A percentile compares a stretch with the other conserved stretches of the same genome.
phyloP scores from a whole-genome alignment of 2,329 filamentous ascomycete species.

The Daldinia eschscholtzii region DNA sequence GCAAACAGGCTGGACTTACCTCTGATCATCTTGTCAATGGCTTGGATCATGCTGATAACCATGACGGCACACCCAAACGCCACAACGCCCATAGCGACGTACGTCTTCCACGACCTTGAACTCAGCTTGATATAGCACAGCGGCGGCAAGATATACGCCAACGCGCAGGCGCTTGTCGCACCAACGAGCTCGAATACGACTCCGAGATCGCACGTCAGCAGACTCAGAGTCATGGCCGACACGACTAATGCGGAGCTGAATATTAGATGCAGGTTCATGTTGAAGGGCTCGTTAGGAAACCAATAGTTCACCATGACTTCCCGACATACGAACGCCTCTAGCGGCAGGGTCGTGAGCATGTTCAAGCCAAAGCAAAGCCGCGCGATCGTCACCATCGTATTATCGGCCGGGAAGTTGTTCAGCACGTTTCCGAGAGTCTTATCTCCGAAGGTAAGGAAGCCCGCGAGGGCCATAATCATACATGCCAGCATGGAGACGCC shows the following conservation, averaged over 20 bases:
- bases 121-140: constrained; percentile 95
- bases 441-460: constrained; percentile 94
- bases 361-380: constrained; percentile 96
- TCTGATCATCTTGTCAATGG: constrained; percentile 74
- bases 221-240: constrained; percentile 78
- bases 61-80: constrained; percentile 85
- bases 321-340: constrained; percentile 97
- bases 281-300: constrained; percentile 77
- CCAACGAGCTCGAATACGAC: constrained; percentile 96
- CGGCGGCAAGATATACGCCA: constrained; percentile 95
- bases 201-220: constrained; percentile 93
- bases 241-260: constrained; percentile 88
- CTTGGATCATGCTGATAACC: constrained; percentile 81
- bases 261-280: constrained; percentile 85
- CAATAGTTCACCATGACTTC: constrained; percentile 95
- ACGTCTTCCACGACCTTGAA: constrained; percentile 79
- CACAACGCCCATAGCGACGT: constrained; percentile 78
- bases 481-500: constrained; percentile 92
- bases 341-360: constrained; percentile 96
- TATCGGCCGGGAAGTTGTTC: constrained; percentile 95
- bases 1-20: constrained; percentile 54
- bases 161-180: constrained; percentile 90
- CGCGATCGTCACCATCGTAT: constrained; percentile 93
- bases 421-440: constrained; percentile 94
- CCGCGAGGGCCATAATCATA: constrained; percentile 85